A percentile compares a stretch with the other conserved stretches of the same genome.
Conservation (phyloP, 164 flowering plant genomes). For the Kalanchoe fedtschenkoi region DNA sequence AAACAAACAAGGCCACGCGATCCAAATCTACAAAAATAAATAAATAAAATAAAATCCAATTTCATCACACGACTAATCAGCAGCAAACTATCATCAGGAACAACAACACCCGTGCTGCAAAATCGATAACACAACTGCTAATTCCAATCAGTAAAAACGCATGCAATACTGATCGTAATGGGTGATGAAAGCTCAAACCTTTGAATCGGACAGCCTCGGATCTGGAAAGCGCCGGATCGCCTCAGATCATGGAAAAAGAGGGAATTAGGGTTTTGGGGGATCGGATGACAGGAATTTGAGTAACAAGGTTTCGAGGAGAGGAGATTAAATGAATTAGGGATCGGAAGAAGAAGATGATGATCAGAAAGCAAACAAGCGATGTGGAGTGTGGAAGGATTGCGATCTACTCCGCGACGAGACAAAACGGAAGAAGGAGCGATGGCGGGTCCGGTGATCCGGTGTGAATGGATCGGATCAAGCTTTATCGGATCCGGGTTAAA, state of each 20-base stretch:
- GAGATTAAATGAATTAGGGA: neutral
- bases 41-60: neutral
- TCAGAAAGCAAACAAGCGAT: too few relatives aligned
- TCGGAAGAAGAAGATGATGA: neutral
- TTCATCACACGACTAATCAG: neutral
- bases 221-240: neutral
- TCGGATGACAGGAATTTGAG: neutral
- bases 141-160: neutral
- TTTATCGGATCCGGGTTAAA: too few relatives aligned
- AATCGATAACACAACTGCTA: neutral
- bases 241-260: neutral
- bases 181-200: neutral
- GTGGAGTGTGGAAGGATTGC: neutral
- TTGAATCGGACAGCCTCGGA: neutral
- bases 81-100: neutral
- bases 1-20: constrained; percentile 2
- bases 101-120: too few relatives aligned
- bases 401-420: neutral
- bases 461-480: neutral
- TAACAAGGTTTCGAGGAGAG: neutral
- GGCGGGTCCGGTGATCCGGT: neutral
- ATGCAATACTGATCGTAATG: neutral
- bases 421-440: neutral
- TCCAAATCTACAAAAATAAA: constrained; percentile 6
- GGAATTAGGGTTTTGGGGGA: neutral